Evolutionary conservation across 164 flowering plant genomes (phyloP).

Genomic region (Litsea cubeba): DNA sequence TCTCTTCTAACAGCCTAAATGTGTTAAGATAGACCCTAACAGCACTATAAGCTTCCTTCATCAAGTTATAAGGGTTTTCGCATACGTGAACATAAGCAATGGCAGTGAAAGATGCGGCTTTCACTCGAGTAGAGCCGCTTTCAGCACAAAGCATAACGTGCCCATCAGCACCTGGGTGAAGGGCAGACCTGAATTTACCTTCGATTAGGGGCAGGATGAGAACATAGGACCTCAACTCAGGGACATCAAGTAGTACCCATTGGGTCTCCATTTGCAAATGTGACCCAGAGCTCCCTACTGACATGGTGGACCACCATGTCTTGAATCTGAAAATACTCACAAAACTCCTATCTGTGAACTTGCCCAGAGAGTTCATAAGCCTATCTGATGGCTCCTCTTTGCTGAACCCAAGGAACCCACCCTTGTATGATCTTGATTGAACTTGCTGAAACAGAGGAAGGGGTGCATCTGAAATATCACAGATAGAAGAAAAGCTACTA

Average conservation of each 20-base stretch:
- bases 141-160: conserved; percentile 60
- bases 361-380: conserved; percentile 57
- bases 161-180: conserved; percentile 62
- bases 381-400: conserved; percentile 37
- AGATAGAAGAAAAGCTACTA: conserved; percentile 32
- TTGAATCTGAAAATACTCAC: conserved; percentile 73
- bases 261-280: conserved; percentile 80
- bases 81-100: conserved; percentile 70
- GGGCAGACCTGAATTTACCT: conserved; percentile 60
- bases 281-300: conserved; percentile 72
- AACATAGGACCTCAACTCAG: conserved; percentile 71
- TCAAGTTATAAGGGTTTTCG: conserved; percentile 62
- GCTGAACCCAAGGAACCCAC: conserved; percentile 44
- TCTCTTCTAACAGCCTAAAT: conserved; percentile 72
- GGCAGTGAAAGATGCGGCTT: conserved; percentile 36
- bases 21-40: conserved; percentile 63
- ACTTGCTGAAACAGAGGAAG: conserved; percentile 40
- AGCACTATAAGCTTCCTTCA: conserved; percentile 70
- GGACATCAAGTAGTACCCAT: conserved; percentile 66
- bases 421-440: conserved; percentile 33
- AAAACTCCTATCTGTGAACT: conserved; percentile 46
- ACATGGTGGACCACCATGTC: conserved; percentile 89
- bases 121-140: conserved; percentile 51
- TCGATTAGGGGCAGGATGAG: conserved; percentile 58
- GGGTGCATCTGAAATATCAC: conserved; percentile 48